Conservation (phyloP, 2,329 filamentous ascomycete genomes). For the Phialophora verrucosa region DNA sequence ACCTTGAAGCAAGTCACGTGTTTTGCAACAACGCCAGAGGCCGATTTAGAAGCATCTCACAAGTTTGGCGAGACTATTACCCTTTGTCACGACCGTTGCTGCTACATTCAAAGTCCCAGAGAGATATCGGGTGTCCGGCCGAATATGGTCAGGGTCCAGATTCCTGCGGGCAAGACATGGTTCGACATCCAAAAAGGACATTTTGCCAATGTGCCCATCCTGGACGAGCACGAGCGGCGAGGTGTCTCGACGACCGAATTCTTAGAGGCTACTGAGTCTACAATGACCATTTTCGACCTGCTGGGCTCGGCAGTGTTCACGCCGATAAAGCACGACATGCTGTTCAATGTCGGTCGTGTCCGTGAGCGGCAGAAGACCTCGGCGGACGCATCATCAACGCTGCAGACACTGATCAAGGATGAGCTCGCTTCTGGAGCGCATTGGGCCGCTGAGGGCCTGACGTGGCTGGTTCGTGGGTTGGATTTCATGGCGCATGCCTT, state of each 20-base stretch:
- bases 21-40: too few relatives aligned
- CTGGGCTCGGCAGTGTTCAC: constrained; percentile 76
- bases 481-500: constrained; percentile 92
- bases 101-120: too few relatives aligned
- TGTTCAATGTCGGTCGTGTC: constrained; percentile 96
- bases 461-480: constrained; percentile 92
- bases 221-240: constrained; percentile 64
- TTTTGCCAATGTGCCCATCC: constrained; percentile 81
- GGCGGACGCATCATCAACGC: constrained; percentile 52
- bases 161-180: constrained; percentile 74
- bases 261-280: constrained; percentile 84
- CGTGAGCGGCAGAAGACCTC: constrained; percentile 76
- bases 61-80: too few relatives aligned
- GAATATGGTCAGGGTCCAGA: constrained; percentile 24
- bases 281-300: constrained; percentile 81
- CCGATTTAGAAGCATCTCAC: too few relatives aligned
- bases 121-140: too few relatives aligned
- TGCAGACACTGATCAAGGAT: constrained; percentile 83
- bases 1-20: too few relatives aligned
- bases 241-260: constrained; percentile 84
- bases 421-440: constrained; percentile 92
- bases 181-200: constrained; percentile 83
- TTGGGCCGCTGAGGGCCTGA: constrained; percentile 81
- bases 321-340: constrained; percentile 89
- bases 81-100: too few relatives aligned